phyloP scores from a whole-genome alignment of 331 rosid species.

The Malus hybrid region DNA sequence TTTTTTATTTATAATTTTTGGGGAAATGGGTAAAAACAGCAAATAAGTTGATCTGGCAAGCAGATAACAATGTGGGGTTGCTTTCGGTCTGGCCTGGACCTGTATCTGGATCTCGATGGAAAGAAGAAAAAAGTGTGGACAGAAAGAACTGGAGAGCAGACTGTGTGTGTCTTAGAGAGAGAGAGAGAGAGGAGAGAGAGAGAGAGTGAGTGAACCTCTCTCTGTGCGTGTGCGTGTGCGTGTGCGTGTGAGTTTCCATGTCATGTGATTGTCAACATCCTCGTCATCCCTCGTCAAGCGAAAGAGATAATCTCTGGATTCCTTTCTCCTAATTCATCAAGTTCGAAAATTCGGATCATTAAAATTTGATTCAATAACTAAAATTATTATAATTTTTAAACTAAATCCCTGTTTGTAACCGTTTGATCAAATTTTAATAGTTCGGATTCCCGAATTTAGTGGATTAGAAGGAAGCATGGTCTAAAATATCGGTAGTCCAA shows the following conservation, averaged over 20 bases:
- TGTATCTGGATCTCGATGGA: not conserved
- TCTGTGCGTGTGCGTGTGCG: too few species aligned
- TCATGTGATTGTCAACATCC: conserved; percentile 11
- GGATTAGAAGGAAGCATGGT: too few species aligned
- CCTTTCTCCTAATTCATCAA: rapidly evolving
- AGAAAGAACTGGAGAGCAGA: not conserved
- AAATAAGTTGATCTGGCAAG: conserved; percentile 1
- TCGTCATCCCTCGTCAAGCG: not conserved
- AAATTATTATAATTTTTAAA: too few species aligned
- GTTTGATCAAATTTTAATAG: too few species aligned
- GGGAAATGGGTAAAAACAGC: conserved; percentile 13
- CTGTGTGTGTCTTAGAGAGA: too few species aligned
- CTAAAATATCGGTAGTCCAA: too few species aligned
- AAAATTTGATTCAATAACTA: rapidly evolving
- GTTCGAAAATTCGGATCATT: rapidly evolving
- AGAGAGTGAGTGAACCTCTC: not conserved
- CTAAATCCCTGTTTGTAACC: rapidly evolving
- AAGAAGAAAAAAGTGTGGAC: not conserved
- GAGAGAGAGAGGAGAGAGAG: not conserved
- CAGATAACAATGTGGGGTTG: conserved; percentile 19
- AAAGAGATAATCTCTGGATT: rapidly evolving
- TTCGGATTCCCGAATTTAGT: rapidly evolving
- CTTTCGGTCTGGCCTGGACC: conserved; percentile 28
- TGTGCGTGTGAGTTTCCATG: conserved; percentile 15
- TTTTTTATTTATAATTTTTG: not conserved